Evolutionary conservation across 305 asterid species (phyloP).

Genomic region (Fraxinus xanthoxyloides): DNA sequence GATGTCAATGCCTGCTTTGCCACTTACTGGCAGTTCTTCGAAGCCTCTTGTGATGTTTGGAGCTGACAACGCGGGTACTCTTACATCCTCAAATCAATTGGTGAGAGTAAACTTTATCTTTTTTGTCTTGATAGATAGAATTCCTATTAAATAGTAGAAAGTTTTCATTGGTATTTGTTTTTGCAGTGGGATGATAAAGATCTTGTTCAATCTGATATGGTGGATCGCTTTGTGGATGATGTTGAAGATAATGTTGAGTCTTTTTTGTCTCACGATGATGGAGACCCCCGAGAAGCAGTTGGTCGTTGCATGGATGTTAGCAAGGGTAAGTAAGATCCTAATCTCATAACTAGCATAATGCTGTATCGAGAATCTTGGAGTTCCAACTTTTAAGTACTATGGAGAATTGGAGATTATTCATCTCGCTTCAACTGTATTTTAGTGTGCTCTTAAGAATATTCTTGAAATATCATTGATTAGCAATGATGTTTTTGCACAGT

Average conservation of each 20-base stretch:
- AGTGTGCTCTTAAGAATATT: not conserved
- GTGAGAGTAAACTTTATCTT: conserved; percentile 38
- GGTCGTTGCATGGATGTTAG: conserved; percentile 89
- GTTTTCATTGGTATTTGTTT: conserved; percentile 31
- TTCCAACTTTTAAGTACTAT: not conserved
- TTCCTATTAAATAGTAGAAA: conserved; percentile 14
- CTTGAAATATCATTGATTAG: not conserved
- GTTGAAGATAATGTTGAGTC: conserved; percentile 98
- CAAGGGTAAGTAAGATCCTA: conserved; percentile 53
- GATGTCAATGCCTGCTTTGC: conserved; percentile 84
- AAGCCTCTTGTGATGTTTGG: conserved; percentile 84
- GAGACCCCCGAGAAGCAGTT: conserved; percentile 81
- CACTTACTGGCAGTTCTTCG: conserved; percentile 80
- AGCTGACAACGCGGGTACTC: conserved; percentile 72
- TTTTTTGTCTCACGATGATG: conserved; percentile 87
- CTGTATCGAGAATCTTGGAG: not conserved
- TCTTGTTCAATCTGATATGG: conserved; percentile 91
- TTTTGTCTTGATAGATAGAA: conserved; percentile 7
- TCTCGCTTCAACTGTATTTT: not conserved
- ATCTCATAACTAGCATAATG: not conserved
- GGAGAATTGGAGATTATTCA: not conserved
- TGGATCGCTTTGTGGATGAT: conserved; percentile 97
- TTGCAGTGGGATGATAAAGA: conserved; percentile 97
- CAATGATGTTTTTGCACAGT: not conserved
- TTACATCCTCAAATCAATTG: conserved; percentile 88